Percentiles rank a stretch among this genome's conserved stretches.
phyloP scores from a whole-genome alignment of 129 eudicot genomes.

The Logfia minima region DNA sequence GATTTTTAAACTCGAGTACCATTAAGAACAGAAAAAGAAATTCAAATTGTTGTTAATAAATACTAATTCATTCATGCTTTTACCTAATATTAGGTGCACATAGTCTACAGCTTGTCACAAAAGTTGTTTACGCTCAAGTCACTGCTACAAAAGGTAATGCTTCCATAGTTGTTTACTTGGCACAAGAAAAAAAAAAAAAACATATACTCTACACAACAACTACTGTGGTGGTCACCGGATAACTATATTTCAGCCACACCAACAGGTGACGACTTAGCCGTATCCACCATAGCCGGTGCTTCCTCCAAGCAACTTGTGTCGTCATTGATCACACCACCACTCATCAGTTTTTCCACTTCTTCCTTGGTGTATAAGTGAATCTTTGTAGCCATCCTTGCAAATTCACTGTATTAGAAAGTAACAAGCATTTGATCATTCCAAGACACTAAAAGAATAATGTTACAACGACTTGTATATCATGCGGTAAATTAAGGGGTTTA shows the following conservation, averaged over 20 bases:
- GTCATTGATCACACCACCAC: constrained; percentile 66
- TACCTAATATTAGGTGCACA: no score
- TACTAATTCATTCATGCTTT: no score
- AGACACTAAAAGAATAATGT: constrained; percentile 3
- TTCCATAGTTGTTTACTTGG: constrained; percentile 14
- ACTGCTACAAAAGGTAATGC: neutral
- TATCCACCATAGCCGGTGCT: constrained; percentile 63
- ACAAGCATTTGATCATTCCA: neutral
- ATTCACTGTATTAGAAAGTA: constrained; percentile 56
- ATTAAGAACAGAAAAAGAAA: neutral
- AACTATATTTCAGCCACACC: constrained; percentile 21
- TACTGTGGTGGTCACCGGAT: constrained; percentile 19
- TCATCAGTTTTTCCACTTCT: constrained; percentile 85
- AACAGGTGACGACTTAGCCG: constrained; percentile 55
- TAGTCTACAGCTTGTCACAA: neutral
- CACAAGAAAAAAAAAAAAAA: constrained; percentile 14
- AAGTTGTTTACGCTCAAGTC: neutral
- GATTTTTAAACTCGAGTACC: neutral
- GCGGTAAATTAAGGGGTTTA: neutral
- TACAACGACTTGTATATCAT: neutral
- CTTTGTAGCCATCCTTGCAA: constrained; percentile 69
- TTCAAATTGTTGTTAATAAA: no score
- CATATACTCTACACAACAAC: constrained; percentile 24
- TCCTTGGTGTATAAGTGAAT: constrained; percentile 84
- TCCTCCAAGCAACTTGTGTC: constrained; percentile 97